These are phyloP conservation scores for Candida anglica DNA, from an alignment of 805 yeast species.

Conservation along the genomic window DNA sequence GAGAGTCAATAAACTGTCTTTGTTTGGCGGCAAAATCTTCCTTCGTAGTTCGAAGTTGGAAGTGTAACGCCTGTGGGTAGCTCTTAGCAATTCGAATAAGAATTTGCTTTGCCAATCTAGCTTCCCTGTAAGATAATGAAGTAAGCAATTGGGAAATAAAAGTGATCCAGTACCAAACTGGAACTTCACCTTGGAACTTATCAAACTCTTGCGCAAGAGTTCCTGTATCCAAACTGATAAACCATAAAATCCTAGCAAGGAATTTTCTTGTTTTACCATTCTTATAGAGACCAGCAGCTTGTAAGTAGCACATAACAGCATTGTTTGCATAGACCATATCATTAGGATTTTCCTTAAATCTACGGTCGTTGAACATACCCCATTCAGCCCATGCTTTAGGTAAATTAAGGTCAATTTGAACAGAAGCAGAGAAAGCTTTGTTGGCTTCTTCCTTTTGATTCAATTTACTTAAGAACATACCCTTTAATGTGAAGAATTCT, in stretches of 20 bases:
- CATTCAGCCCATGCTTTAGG: constrained; percentile 99
- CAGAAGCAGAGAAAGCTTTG: constrained; percentile 97
- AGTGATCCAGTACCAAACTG: constrained; percentile 99
- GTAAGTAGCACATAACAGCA: constrained; percentile 92
- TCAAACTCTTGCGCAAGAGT: constrained; percentile 84
- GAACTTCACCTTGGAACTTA: constrained; percentile 90
- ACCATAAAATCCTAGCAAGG: constrained; percentile 88
- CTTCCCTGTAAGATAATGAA: constrained; percentile 87
- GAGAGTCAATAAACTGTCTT: constrained; percentile 54
- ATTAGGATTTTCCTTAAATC: constrained; percentile 78
- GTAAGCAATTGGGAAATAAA: constrained; percentile 92
- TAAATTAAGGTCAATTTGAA: constrained; percentile 86
- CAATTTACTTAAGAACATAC: constrained; percentile 92
- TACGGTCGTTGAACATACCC: constrained; percentile 91
- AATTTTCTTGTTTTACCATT: constrained; percentile 86
- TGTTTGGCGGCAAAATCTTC: constrained; percentile 90
- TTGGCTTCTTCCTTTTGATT: constrained; percentile 93
- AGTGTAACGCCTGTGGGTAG: constrained; percentile 96
- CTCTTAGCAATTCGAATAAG: constrained; percentile 90
- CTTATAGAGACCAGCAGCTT: constrained; percentile 96
- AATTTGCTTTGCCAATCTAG: constrained; percentile 80
- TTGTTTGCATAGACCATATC: constrained; percentile 85
- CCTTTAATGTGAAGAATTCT: constrained; percentile 94
- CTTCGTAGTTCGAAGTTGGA: constrained; percentile 90
- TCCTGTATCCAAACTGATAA: constrained; percentile 83